Evolutionary conservation across 2,329 filamentous ascomycete genomes (phyloP).

Genomic region (Chaetoscypha palmicola): DNA sequence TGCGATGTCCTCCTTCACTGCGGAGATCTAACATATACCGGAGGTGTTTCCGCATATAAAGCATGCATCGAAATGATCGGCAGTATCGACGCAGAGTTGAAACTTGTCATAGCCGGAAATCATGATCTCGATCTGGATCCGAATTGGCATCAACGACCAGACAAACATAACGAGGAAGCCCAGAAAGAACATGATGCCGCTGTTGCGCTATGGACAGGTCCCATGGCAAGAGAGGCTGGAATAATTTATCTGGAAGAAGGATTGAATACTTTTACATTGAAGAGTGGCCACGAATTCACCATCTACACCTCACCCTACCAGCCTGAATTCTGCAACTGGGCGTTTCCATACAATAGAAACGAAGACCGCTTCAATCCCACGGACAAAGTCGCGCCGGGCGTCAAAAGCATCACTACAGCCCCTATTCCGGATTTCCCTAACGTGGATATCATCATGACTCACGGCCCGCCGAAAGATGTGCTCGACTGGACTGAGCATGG

Average conservation of each 20-base stretch:
- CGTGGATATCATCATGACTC: constrained; percentile 52
- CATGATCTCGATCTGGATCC: constrained; percentile 53
- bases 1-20: constrained; percentile 36
- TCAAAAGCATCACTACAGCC: constrained; percentile 16
- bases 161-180: constrained; percentile 7
- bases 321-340: constrained; percentile 27
- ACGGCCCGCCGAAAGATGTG: constrained; percentile 48
- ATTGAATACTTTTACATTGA: constrained; percentile 25
- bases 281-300: constrained; percentile 26
- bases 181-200: constrained; percentile 12
- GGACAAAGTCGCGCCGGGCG: constrained; percentile 10
- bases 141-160: background rate
- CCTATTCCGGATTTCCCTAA: constrained; percentile 20
- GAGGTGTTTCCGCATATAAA: constrained; percentile 28
- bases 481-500: constrained; percentile 36
- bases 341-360: constrained; percentile 27
- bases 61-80: constrained; percentile 23
- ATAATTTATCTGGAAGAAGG: constrained; percentile 32
- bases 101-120: constrained; percentile 57
- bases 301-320: constrained; percentile 32
- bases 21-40: constrained; percentile 33
- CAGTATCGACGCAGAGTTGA: constrained; percentile 45
- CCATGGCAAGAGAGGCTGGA: constrained; percentile 21
- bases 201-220: constrained; percentile 21
- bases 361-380: constrained; percentile 28